Conservation (phyloP, 2,329 filamentous ascomycete genomes). For the Beauveria asiatica region DNA sequence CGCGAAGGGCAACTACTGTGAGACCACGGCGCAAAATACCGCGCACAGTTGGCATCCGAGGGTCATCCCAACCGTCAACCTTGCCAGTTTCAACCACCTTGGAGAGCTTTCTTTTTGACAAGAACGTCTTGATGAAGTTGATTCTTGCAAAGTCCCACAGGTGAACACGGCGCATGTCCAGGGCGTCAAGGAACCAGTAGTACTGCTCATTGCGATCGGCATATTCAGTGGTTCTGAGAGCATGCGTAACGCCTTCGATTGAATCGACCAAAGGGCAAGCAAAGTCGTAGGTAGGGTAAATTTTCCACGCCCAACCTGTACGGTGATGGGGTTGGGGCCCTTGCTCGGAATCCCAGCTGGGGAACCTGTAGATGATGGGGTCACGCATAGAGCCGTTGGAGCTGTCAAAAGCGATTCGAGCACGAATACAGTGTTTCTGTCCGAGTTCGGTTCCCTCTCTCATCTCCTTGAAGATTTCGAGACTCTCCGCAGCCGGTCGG, state of each 20-base stretch:
- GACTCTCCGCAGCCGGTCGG: conserved; percentile 68
- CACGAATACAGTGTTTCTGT: conserved; percentile 80
- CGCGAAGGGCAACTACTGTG: conserved; percentile 63
- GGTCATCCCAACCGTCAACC: conserved; percentile 72
- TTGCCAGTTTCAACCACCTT: conserved; percentile 48
- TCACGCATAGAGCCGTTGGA: conserved; percentile 94
- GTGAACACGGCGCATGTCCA: conserved; percentile 66
- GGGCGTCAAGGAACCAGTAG: conserved; percentile 71
- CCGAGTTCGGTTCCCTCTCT: conserved; percentile 75
- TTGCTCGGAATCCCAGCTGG: conserved; percentile 63
- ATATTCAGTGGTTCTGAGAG: conserved; percentile 77
- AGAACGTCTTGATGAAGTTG: conserved; percentile 74
- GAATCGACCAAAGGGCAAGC: conserved; percentile 75
- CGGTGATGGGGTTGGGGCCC: conserved; percentile 59
- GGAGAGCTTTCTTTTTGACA: conserved; percentile 79
- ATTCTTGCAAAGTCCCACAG: conserved; percentile 81
- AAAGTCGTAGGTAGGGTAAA: conserved; percentile 83
- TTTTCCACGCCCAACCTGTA: conserved; percentile 71
- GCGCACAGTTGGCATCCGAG: conserved; percentile 68
- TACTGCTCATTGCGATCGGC: conserved; percentile 81
- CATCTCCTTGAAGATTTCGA: conserved; percentile 89
- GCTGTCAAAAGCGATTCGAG: conserved; percentile 85
- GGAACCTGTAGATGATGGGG: conserved; percentile 85
- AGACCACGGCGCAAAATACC: conserved; percentile 65
- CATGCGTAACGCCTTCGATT: conserved; percentile 75